phyloP scores from a whole-genome alignment of 2,329 filamentous ascomycete species.

The Monilinia polystroma region DNA sequence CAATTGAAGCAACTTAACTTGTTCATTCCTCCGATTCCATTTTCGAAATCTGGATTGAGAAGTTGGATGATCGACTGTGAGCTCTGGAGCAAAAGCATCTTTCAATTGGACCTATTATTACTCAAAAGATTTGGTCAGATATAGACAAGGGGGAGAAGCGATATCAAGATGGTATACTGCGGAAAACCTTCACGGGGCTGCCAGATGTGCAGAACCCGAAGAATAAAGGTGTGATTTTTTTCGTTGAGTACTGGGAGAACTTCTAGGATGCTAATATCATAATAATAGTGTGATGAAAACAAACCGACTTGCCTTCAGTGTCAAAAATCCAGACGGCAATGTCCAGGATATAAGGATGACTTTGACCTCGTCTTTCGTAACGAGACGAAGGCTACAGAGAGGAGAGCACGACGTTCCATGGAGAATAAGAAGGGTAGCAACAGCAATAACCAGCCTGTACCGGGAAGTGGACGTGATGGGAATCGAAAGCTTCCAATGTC shows the following conservation, averaged over 20 bases:
- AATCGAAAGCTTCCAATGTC: slow-evolving; percentile 23
- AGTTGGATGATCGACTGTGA: slow-evolving; percentile 1
- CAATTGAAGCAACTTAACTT: neutral
- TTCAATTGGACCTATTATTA: neutral
- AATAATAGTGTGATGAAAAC: slow-evolving; percentile 61
- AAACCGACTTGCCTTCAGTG: slow-evolving; percentile 66
- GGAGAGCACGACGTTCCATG: slow-evolving; percentile 57
- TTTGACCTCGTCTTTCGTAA: slow-evolving; percentile 72
- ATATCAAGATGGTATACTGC: slow-evolving; percentile 59
- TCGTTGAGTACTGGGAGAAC: slow-evolving; percentile 1
- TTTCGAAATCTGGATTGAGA: slow-evolving; percentile 4
- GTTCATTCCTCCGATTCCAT: neutral
- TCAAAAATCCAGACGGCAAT: slow-evolving; percentile 60
- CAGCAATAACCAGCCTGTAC: neutral
- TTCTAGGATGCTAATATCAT: slow-evolving; percentile 29
- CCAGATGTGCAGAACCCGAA: slow-evolving; percentile 70
- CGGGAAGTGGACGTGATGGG: neutral
- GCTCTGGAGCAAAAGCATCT: neutral
- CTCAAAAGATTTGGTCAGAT: neutral
- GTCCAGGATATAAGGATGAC: slow-evolving; percentile 68
- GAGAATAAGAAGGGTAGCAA: slow-evolving; percentile 46
- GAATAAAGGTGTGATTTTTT: slow-evolving; percentile 62
- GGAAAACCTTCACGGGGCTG: slow-evolving; percentile 68
- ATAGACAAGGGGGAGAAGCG: neutral
- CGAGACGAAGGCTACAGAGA: slow-evolving; percentile 67